Percentiles rank a stretch among this genome's conserved stretches.
These are phyloP conservation scores for barrel medic (Medicago truncatula) DNA, from an alignment of 306 rosid genomes.

Conservation along the genomic window DNA sequence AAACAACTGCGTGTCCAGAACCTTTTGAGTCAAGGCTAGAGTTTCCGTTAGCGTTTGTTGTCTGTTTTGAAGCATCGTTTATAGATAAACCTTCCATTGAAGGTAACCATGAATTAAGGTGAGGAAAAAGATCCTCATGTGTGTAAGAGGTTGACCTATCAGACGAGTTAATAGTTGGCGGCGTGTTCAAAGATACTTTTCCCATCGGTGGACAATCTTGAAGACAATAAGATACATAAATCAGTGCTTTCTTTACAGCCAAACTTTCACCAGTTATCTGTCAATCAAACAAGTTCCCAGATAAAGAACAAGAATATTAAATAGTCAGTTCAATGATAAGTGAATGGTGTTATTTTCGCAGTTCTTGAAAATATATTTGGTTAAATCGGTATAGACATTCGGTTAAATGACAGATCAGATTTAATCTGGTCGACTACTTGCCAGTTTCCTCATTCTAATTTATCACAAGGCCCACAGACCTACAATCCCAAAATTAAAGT, in stretches of 20 bases:
- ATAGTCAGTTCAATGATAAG: conserved; percentile 13
- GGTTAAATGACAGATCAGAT: too few species aligned
- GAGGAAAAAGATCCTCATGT: conserved; percentile 49
- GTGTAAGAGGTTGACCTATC: conserved; percentile 40
- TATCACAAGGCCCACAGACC: not conserved
- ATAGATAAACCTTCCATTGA: conserved; percentile 48
- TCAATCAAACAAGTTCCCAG: conserved; percentile 38
- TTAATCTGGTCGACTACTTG: not conserved
- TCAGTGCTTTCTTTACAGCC: conserved; percentile 61
- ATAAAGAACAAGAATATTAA: conserved; percentile 27
- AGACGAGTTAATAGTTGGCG: conserved; percentile 38
- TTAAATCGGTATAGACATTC: too few species aligned
- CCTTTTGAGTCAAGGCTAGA: conserved; percentile 39
- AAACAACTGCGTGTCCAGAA: conserved; percentile 49
- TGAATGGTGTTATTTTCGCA: not conserved
- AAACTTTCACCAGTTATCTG: conserved; percentile 59
- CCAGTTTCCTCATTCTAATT: conserved; percentile 11
- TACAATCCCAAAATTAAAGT: conserved; percentile 22
- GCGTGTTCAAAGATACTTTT: conserved; percentile 38
- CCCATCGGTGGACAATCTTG: conserved; percentile 56
- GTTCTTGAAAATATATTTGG: too few species aligned
- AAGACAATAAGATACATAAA: conserved; percentile 58
- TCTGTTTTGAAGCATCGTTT: conserved; percentile 30
- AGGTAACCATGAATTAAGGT: conserved; percentile 46
- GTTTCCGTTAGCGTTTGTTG: conserved; percentile 35